These are phyloP conservation scores for Selaginella moellendorffii DNA, from an alignment of 75 land plant genomes.

Conservation along the genomic window DNA sequence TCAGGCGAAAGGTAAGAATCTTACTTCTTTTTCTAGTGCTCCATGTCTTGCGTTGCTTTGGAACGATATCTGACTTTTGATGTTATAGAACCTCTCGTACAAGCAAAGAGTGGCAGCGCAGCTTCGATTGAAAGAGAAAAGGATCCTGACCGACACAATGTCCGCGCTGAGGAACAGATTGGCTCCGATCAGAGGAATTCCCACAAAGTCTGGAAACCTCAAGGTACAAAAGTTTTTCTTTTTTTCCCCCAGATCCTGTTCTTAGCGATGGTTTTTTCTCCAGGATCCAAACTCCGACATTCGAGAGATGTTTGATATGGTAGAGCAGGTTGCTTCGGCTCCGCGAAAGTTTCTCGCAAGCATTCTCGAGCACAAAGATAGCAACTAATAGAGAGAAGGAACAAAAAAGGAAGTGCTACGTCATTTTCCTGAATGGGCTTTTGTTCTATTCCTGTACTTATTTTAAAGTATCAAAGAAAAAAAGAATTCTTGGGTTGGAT, in stretches of 20 bases:
- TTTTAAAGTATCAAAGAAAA: no score
- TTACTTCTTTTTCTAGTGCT: not conserved
- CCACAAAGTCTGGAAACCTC: conserved; percentile 23
- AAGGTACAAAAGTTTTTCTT: conserved; percentile 15
- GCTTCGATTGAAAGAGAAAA: conserved; percentile 23
- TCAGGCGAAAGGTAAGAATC: conserved; percentile 21
- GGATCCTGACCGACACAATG: conserved; percentile 26
- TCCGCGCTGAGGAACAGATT: conserved; percentile 27
- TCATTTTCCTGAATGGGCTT: no score
- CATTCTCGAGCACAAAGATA: conserved; percentile 13
- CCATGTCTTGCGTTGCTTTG: not conserved
- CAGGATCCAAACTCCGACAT: conserved; percentile 36
- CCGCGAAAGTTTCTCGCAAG: conserved; percentile 24
- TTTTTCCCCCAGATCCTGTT: not conserved
- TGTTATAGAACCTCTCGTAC: conserved; percentile 14
- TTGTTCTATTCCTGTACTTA: no score
- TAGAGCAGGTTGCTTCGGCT: conserved; percentile 33
- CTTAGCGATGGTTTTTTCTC: not conserved
- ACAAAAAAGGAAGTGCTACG: no score
- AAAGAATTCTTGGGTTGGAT: no score
- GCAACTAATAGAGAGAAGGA: no score
- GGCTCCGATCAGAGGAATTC: conserved; percentile 32
- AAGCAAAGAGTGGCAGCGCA: conserved; percentile 30
- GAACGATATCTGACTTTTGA: not conserved
- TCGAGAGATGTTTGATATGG: conserved; percentile 30